Evolutionary conservation across 2,329 filamentous ascomycete species (phyloP).

Genomic region (Trichoderma sp.): DNA sequence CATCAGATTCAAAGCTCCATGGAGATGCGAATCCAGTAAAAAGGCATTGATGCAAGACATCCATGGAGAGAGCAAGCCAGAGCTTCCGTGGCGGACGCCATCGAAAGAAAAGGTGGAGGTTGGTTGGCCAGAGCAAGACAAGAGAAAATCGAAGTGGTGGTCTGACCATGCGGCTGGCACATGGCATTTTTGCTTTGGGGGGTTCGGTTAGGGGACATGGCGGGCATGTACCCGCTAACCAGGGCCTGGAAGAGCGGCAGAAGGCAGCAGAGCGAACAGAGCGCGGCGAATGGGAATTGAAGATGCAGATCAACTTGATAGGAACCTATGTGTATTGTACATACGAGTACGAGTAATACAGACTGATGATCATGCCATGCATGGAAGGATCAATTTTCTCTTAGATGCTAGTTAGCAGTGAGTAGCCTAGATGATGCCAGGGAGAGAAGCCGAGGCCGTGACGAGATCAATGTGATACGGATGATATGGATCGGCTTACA

Average conservation of each 20-base stretch:
- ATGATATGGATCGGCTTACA: not conserved
- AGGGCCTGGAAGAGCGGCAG: not conserved
- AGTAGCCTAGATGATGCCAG: not conserved
- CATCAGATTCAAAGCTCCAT: not conserved
- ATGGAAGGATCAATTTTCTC: not conserved
- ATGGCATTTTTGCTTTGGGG: slow-evolving; percentile 3
- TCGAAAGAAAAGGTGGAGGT: not conserved
- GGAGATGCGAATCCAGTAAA: not conserved
- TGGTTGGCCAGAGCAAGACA: not conserved
- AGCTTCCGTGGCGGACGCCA: not conserved
- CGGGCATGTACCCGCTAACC: slow-evolving; percentile 12
- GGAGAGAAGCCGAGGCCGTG: not conserved
- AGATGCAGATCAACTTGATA: not conserved
- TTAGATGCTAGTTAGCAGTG: not conserved
- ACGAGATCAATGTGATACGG: no score
- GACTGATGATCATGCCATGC: not conserved
- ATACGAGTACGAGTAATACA: not conserved
- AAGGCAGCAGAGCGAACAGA: not conserved
- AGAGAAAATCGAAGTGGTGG: not conserved
- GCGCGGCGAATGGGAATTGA: not conserved
- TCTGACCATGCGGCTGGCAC: slow-evolving; percentile 20
- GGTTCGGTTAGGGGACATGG: slow-evolving; percentile 18
- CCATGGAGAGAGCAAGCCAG: not conserved
- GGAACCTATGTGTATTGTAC: not conserved
- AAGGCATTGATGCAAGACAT: not conserved